A percentile compares a stretch with the other conserved stretches of the same genome.
Evolutionary conservation across 2,329 filamentous ascomycete species (phyloP).

Genomic region (Amauroascus niger): DNA sequence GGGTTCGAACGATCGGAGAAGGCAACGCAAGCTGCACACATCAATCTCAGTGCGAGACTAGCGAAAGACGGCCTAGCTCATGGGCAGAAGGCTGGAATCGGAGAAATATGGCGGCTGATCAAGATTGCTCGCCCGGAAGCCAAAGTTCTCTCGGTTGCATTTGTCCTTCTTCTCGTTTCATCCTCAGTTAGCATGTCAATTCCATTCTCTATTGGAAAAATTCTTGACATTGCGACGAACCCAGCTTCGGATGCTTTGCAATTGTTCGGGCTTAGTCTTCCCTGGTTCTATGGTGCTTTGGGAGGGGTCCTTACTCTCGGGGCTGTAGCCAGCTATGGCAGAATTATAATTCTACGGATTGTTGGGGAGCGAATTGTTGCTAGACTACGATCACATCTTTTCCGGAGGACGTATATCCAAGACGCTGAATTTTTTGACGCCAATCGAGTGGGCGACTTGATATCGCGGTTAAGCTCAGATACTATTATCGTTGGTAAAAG

Average conservation of each 20-base stretch:
- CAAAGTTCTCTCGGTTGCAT: conserved; percentile 65
- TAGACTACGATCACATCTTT: conserved; percentile 77
- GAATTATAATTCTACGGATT: conserved; percentile 85
- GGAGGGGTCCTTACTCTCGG: conserved; percentile 68
- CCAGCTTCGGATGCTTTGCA: conserved; percentile 53
- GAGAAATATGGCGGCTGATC: conserved; percentile 76
- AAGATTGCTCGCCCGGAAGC: conserved; percentile 82
- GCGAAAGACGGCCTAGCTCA: conserved; percentile 62
- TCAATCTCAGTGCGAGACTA: conserved; percentile 80
- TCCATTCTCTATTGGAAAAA: conserved; percentile 91
- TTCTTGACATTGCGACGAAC: conserved; percentile 82
- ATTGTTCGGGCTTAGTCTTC: conserved; percentile 74
- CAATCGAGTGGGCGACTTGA: conserved; percentile 90
- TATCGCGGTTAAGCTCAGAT: conserved; percentile 89
- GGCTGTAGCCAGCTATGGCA: conserved; percentile 82
- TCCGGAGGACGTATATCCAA: conserved; percentile 86
- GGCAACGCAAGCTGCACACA: conserved; percentile 73
- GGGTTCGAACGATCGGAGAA: conserved; percentile 68
- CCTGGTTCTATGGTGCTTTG: conserved; percentile 79
- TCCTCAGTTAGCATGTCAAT: conserved; percentile 93
- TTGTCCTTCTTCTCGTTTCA: conserved; percentile 76
- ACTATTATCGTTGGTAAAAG: conserved; percentile 98
- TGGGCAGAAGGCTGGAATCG: conserved; percentile 48
- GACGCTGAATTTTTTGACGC: conserved; percentile 99
- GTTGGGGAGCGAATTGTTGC: conserved; percentile 93